These are phyloP conservation scores for Logfia minima DNA, from an alignment of 129 eudicot genomes.

Conservation along the genomic window DNA sequence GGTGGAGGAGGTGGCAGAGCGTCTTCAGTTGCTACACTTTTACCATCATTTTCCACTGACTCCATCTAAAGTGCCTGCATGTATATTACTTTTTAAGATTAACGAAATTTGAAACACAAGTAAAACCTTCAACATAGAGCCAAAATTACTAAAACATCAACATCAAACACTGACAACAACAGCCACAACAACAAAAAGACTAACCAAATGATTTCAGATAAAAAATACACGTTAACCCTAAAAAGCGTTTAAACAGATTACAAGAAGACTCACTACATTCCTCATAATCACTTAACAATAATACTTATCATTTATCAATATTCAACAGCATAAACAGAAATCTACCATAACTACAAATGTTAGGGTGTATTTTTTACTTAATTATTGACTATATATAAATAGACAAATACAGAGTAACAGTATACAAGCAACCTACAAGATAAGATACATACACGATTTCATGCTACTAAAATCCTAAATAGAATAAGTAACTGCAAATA, in stretches of 20 bases:
- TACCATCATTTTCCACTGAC: constrained; percentile 41
- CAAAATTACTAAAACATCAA: neutral
- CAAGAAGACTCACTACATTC: neutral
- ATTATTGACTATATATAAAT: neutral
- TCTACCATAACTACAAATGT: neutral
- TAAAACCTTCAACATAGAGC: neutral
- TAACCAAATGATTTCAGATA: no score
- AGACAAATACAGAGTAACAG: neutral
- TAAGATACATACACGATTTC: neutral
- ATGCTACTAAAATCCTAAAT: neutral
- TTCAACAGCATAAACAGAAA: neutral
- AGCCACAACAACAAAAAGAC: neutral
- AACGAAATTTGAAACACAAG: neutral
- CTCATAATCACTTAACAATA: no score
- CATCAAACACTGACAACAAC: no score
- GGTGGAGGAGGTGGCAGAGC: constrained; percentile 91
- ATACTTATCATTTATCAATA: no score
- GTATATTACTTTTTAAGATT: neutral
- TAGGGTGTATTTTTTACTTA: neutral
- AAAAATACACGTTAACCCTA: neutral
- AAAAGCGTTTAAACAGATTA: no score
- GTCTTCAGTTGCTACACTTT: constrained; percentile 56
- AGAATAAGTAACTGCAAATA: neutral
- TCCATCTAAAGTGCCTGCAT: constrained; percentile 45
- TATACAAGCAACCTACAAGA: neutral